phyloP scores from a whole-genome alignment of 2,329 filamentous ascomycete genomes.

The Diplodia intermedia region DNA sequence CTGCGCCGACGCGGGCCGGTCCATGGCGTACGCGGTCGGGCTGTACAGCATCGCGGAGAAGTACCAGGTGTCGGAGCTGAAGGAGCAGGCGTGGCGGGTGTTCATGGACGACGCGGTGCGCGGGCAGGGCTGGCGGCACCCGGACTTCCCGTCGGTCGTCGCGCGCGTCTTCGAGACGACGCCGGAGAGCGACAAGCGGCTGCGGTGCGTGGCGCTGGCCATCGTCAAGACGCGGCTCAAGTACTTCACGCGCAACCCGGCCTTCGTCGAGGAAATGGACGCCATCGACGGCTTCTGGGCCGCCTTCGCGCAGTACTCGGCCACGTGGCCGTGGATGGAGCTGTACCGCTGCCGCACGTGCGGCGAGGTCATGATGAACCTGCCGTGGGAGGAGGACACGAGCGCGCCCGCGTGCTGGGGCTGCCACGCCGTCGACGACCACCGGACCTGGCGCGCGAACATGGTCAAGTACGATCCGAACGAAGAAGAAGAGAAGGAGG shows the following conservation, averaged over 20 bases:
- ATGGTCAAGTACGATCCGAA: slow-evolving; percentile 13
- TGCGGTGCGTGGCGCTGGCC: background rate
- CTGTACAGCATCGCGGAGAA: slow-evolving; percentile 22
- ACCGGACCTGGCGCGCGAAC: background rate
- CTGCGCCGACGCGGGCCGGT: background rate
- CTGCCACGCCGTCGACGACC: slow-evolving; percentile 1
- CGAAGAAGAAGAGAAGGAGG: background rate
- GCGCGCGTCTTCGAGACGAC: slow-evolving; percentile 11
- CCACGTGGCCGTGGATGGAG: slow-evolving; percentile 13
- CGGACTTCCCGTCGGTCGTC: background rate
- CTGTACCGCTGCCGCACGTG: slow-evolving; percentile 3
- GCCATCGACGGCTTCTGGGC: slow-evolving; percentile 6
- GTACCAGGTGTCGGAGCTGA: slow-evolving; percentile 14
- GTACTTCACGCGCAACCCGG: slow-evolving; percentile 16
- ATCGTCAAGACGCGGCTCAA: slow-evolving; percentile 3
- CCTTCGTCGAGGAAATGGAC: slow-evolving; percentile 16
- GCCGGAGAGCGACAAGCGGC: background rate
- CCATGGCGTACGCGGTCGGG: slow-evolving; percentile 6
- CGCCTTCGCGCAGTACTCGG: slow-evolving; percentile 1
- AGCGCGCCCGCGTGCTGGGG: background rate
- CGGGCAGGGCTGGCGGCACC: background rate
- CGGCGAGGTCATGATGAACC: slow-evolving; percentile 12
- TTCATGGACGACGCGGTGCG: background rate
- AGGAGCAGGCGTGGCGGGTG: background rate
- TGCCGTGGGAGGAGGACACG: slow-evolving; percentile 6